Evolutionary conservation across 192 early-diverging fungal genomes (phyloP), one percentile per base, ranked within the genome.

Genomic region (Umbelopsis ramanniana): DNA sequence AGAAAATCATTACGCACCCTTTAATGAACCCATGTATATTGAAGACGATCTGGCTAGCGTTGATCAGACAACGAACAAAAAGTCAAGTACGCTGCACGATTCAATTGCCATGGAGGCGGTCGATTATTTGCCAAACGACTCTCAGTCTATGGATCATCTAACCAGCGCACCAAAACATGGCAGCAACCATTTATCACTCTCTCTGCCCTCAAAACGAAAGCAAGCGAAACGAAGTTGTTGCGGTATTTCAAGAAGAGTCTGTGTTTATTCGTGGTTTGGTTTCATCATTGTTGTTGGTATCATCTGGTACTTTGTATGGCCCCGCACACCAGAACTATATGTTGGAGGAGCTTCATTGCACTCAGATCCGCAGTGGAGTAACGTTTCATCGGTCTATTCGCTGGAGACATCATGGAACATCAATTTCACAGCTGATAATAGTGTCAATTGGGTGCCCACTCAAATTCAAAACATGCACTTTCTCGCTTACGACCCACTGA

Each of bases 281-380:
- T 60, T 74, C n/a, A 50, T 74, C 50, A 46, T 70, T 12, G 12
- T 74, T 19, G 47, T 74, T 14, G 73, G 35, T 21, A 29, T 78
- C 14, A 38, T 74, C 45, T 71, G 72, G 68, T 78, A 68, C 26
- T 72, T 78, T 72, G 77, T 78, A 45, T 78, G 77, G 69, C 77
- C 77, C 0, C 69, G 77, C 22, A 46, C 37, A 7, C 72, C 69
- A 4, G 70, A 52, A 45, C 22, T 77, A 5, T 22, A 35, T 19
- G 47, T 73, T 38, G 46, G 50, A 48, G 50, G 68, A 23, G 67
- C 72, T 19, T 55, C 46, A 19, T 22, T 74, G 3, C n/a, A 46
- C 6, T n/a, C 40, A 37, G 52, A 53, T 37, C 72, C 17, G 48
- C 68, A 17, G 55, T 70, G 57, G 57, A 63, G 57, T 35, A 63